phyloP scores from a whole-genome alignment of 2,329 filamentous ascomycete genomes.

The Pyrenophora tritici-repentis region DNA sequence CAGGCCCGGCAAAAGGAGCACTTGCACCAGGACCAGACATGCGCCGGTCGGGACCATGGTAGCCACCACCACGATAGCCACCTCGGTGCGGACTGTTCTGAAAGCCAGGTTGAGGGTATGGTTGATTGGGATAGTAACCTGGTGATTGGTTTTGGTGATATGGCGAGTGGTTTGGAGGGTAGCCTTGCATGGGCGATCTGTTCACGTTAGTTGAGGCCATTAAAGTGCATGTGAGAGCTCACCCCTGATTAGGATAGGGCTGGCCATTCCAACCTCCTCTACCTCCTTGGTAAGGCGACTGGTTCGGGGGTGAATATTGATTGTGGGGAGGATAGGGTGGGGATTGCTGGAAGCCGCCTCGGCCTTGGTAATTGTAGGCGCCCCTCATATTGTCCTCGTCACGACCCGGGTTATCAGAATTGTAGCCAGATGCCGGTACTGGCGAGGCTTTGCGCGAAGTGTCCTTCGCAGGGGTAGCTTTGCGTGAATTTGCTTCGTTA shows the following conservation, averaged over 20 bases:
- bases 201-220: too few species aligned
- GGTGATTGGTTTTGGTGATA: slow-evolving; percentile 53
- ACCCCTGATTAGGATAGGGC: slow-evolving; percentile 54
- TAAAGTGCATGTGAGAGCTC: slow-evolving; percentile 54
- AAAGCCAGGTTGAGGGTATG: slow-evolving; percentile 62
- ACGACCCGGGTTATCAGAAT: slow-evolving; percentile 38
- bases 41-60: slow-evolving; percentile 49
- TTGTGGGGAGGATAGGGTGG: slow-evolving; percentile 62
- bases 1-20: slow-evolving; percentile 47
- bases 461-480: slow-evolving; percentile 15
- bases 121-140: slow-evolving; percentile 57
- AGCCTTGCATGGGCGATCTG: slow-evolving; percentile 48
- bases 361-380: slow-evolving; percentile 42
- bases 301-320: slow-evolving; percentile 65
- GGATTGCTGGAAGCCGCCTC: slow-evolving; percentile 60
- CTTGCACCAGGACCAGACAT: slow-evolving; percentile 50
- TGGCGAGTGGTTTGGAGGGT: slow-evolving; percentile 61
- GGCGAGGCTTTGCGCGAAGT: slow-evolving; percentile 36
- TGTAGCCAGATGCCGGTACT: slow-evolving; percentile 33
- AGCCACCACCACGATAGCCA: slow-evolving; percentile 65
- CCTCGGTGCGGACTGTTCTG: slow-evolving; percentile 57
- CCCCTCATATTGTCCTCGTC: slow-evolving; percentile 44
- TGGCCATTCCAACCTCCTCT: slow-evolving; percentile 60
- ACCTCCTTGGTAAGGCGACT: slow-evolving; percentile 63
- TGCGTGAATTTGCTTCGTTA: slow-evolving; percentile 23